phyloP scores from a whole-genome alignment of 257 asterid genomes.

The Eustoma russellianum region DNA sequence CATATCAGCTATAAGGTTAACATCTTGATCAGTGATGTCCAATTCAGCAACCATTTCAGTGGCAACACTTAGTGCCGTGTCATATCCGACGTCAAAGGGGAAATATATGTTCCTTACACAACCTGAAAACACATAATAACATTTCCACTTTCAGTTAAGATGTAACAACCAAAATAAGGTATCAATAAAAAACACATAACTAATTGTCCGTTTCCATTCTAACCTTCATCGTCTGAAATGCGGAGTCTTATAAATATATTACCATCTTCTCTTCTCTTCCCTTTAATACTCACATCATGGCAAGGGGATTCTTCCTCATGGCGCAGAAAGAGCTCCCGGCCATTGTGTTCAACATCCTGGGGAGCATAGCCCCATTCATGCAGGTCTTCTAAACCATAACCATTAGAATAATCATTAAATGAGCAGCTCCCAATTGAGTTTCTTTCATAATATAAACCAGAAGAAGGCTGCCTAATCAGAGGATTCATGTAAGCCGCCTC shows the following conservation, averaged over 20 bases:
- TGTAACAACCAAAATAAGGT: not conserved
- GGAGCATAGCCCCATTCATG: constrained; percentile 25
- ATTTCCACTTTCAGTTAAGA: constrained; percentile 10
- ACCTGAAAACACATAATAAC: constrained; percentile 22
- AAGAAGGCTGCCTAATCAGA: constrained; percentile 21
- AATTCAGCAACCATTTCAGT: constrained; percentile 49
- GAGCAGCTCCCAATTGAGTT: constrained; percentile 17
- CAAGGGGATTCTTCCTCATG: constrained; percentile 13
- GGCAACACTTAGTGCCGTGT: constrained; percentile 41
- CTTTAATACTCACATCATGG: constrained; percentile 39
- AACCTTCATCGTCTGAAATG: constrained; percentile 47
- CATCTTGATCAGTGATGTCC: constrained; percentile 44
- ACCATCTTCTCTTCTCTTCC: constrained; percentile 40
- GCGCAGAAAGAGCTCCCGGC: constrained; percentile 26
- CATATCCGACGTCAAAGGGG: constrained; percentile 35
- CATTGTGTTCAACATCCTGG: constrained; percentile 30
- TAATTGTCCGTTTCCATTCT: not conserved
- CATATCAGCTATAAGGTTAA: constrained; percentile 38
- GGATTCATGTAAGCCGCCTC: constrained; percentile 21
- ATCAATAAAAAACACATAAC: too few relatives aligned
- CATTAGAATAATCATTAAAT: constrained; percentile 19
- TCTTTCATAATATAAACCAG: constrained; percentile 18
- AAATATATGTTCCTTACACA: constrained; percentile 41
- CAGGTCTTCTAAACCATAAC: constrained; percentile 24
- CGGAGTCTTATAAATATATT: constrained; percentile 41